Evolutionary conservation across 495 filamentous ascomycete genomes (phyloP), one percentile per base, ranked within the genome.

Genomic region (Penicilliopsis zonata): DNA sequence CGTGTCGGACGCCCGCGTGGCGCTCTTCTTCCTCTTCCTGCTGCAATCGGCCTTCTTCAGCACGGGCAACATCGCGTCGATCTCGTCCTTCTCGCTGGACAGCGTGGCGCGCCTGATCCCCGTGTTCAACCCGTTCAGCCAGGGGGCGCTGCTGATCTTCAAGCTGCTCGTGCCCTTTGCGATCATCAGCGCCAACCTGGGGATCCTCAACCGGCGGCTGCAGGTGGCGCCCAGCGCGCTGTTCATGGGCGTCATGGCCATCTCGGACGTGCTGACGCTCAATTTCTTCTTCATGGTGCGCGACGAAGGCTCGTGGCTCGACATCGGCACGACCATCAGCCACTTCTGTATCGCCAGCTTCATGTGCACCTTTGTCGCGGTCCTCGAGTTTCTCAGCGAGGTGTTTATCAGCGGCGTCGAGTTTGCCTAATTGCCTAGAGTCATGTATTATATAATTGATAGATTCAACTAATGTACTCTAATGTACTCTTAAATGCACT

Each of bases 261-360:
- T 93, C 29, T 82, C 82, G 31, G 92, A 99, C 53, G 74, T 94
- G 28, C 65, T 96, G 46, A 96, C 92, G 3, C 65, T 99, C 34
- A 86, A 90, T 53, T 99, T 99, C 67, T 99, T 99, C 56, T 99
- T 80, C 70, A 78, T 94, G 50, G 92, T 99, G 5, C 77, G 76
- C 34, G 92, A 99, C 49, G 86, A 96, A 51, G 90, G 92, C 0
- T 85, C 77, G 21, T 99, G 92, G 92, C 59, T 99, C 32, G 92
- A 99, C 45, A 99, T 96, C 47, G 92, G 92, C 29, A 88, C 82
- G 19, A 94, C 81, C 1, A 99, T 99, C 38, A 90, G 72, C 43
- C 84, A 94, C 44, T 99, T 95, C 53, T 72, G 72, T 37, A 96
- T 99, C 55, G 87, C 85, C 12, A 94, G 86, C 50, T 40, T 81